Evolutionary conservation across 176 grass and related monocot species (phyloP).

Genomic region (Zoysia pacifica): DNA sequence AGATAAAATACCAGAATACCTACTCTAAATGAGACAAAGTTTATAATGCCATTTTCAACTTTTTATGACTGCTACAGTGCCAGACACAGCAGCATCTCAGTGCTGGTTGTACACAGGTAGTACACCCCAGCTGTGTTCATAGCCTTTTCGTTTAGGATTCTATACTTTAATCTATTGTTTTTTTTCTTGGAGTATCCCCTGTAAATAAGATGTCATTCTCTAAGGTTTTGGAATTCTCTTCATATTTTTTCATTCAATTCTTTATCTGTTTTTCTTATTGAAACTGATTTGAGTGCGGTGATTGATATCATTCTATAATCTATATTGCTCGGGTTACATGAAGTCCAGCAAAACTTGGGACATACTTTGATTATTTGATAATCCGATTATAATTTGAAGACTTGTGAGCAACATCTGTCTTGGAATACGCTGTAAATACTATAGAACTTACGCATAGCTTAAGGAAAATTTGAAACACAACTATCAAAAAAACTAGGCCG

Average conservation of each 20-base stretch:
- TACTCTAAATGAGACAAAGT: conserved; percentile 14
- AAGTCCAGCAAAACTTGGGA: background rate
- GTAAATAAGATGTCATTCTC: background rate
- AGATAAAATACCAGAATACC: background rate
- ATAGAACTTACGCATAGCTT: background rate
- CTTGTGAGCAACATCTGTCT: background rate
- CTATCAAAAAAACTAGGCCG: conserved; percentile 1
- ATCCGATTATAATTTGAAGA: background rate
- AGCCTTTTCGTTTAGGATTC: background rate
- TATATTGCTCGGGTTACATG: background rate
- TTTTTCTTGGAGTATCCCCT: background rate
- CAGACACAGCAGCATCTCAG: background rate
- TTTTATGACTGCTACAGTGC: background rate
- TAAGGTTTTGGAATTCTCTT: background rate
- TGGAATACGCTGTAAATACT: background rate
- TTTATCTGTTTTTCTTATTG: background rate
- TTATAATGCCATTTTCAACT: background rate
- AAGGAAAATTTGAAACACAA: background rate
- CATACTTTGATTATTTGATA: background rate
- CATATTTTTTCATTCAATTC: background rate
- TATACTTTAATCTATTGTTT: background rate
- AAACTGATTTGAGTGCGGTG: background rate
- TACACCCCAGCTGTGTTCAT: background rate
- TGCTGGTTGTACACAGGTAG: background rate
- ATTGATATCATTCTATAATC: background rate